Evolutionary conservation across 805 yeast species (phyloP).

Genomic region (Candida hungchunana): DNA sequence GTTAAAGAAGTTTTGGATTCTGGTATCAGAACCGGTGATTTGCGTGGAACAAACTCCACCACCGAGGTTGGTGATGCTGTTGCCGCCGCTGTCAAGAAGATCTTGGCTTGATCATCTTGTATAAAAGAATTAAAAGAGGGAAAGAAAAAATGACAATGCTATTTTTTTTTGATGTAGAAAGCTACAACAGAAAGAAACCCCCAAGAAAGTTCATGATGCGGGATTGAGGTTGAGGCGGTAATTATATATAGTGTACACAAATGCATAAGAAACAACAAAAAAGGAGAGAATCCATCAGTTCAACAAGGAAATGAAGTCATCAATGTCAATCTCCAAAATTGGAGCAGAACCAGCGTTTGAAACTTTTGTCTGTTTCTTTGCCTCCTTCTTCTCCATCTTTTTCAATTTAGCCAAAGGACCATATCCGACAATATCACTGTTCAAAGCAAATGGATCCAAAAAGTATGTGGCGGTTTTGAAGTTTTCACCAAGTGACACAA

Average conservation of each 20-base stretch:
- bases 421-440: slow-evolving; percentile 69
- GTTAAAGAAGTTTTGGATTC: slow-evolving; percentile 76
- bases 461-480: slow-evolving; percentile 60
- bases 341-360: slow-evolving; percentile 63
- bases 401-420: slow-evolving; percentile 68
- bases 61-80: slow-evolving; percentile 93
- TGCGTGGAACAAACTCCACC: slow-evolving; percentile 81
- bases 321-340: slow-evolving; percentile 69
- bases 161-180: not conserved
- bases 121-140: not conserved
- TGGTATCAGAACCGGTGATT: slow-evolving; percentile 88
- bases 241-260: not conserved
- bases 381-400: slow-evolving; percentile 53
- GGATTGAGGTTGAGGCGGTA: slow-evolving; percentile 1
- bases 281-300: slow-evolving; percentile 34
- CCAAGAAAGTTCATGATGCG: not conserved
- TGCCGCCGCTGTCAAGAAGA: slow-evolving; percentile 62
- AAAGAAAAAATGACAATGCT: not conserved
- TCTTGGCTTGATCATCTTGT: slow-evolving; percentile 32
- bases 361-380: slow-evolving; percentile 37
- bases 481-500: slow-evolving; percentile 55
- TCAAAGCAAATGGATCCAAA: slow-evolving; percentile 66
- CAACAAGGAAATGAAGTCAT: slow-evolving; percentile 60
- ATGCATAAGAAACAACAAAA: not conserved
- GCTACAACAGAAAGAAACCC: not conserved